Base-by-base conservation (phyloP, 495 filamentous ascomycete species). In the Rostrohypoxylon terebratum region DNA sequence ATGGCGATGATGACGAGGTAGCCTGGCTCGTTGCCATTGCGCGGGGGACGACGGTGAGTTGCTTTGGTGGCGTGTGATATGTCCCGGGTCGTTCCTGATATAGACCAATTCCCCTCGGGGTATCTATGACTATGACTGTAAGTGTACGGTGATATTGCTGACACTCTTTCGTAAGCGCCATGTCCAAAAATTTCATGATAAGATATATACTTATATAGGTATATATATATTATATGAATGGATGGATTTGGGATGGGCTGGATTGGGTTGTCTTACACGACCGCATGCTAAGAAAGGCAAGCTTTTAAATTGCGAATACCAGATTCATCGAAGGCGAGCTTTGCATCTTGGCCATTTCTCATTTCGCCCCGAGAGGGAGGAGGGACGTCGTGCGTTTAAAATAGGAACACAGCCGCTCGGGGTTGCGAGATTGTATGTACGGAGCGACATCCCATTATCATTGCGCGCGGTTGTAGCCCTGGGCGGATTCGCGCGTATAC, bases 1-100 rank as follows among this genome's bases (percentile, higher is more conserved):
- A 13, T 10, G 34, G 34, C 3, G 34, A 38, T 10, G 34, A 38
- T 10, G 34, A 13, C 8, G 34, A 13, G 2, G 34, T 2, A 42
- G 42, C 20, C 47, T 62, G 28, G 18, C 9, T 58, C 8, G 71
- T 13, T 20, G 28, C 66, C 71, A 69, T 66, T 60, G 65, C 47
- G 66, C 48, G 34, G 8, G 7, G 18, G 9, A 33, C 28, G 28
- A 28, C 28, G 28, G 28, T 28, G 28, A 28, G 28, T 28, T 28
- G 28, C 28, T 28, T 28, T 21, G 40, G 9, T 60, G 38, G n/a
- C n/a, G 28, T 42, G 47, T 48, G 11, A 16, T 50, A 2, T n/a
- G 18, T 44, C 18, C 11, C 11, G 31, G 28, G 36, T 1, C 11
- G 20, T 57, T 61, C 57, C 8, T 28, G 20, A 31, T 44, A 10